These are phyloP conservation scores for Gossypium schwendimanii DNA, from an alignment of 441 rosid species.

Conservation along the genomic window DNA sequence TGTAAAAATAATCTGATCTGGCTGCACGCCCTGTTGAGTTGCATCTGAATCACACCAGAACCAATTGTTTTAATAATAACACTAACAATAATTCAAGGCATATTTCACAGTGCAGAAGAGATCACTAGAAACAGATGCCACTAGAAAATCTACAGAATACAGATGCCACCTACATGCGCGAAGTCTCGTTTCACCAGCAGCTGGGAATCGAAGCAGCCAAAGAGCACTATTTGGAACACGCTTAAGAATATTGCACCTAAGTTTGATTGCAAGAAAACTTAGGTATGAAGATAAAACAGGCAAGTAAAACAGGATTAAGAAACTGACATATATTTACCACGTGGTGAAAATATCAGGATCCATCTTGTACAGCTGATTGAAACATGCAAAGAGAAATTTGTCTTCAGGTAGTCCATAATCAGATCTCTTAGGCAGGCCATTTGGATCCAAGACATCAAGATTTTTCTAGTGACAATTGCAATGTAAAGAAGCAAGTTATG, in stretches of 20 bases:
- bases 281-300: background rate
- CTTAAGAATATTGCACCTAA: slow-evolving; percentile 96
- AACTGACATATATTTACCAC: slow-evolving; percentile 40
- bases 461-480: slow-evolving; percentile 51
- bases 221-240: slow-evolving; percentile 90
- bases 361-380: slow-evolving; percentile 97
- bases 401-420: slow-evolving; percentile 96
- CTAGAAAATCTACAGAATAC: background rate
- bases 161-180: slow-evolving; percentile 55
- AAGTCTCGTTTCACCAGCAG: slow-evolving; percentile 92
- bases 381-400: slow-evolving; percentile 94
- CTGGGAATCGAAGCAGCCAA: slow-evolving; percentile 97
- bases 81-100: background rate
- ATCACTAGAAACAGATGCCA: background rate
- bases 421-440: slow-evolving; percentile 62
- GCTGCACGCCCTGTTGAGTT: slow-evolving; percentile 66
- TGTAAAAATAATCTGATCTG: slow-evolving; percentile 89
- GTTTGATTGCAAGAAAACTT: background rate
- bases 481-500: slow-evolving; percentile 17
- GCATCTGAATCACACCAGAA: slow-evolving; percentile 54
- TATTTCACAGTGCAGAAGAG: background rate
- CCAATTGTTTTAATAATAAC: background rate
- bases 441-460: slow-evolving; percentile 74
- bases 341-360: slow-evolving; percentile 89
- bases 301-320: slow-evolving; percentile 1